A percentile compares a stretch with the other conserved stretches of the same genome.
Evolutionary conservation across 768 basidiomycete species (phyloP).

Genomic region (Daedaleopsis nitida): DNA sequence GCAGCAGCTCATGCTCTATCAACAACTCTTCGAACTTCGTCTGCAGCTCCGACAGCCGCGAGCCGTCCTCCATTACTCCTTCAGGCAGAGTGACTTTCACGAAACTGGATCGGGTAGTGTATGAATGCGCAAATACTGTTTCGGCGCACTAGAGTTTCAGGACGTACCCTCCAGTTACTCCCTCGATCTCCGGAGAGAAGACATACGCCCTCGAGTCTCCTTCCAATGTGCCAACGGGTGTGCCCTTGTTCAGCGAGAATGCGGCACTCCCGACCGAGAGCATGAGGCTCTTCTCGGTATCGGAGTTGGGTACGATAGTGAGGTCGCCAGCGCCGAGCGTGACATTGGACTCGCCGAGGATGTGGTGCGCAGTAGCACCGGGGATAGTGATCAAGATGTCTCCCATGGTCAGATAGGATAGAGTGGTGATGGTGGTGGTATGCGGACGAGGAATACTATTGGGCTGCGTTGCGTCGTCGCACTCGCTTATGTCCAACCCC

Average conservation of each 20-base stretch:
- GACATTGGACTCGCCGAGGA: conserved; percentile 21
- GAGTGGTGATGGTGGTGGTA: neutral
- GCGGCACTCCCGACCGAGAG: conserved; percentile 22
- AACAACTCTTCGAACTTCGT: conserved; percentile 29
- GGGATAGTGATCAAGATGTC: conserved; percentile 22
- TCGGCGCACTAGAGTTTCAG: neutral
- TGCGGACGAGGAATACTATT: neutral
- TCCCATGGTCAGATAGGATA: neutral
- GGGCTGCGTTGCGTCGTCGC: neutral
- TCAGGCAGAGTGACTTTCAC: conserved; percentile 25
- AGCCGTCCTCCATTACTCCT: conserved; percentile 15
- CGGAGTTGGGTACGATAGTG: conserved; percentile 14
- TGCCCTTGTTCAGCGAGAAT: conserved; percentile 22
- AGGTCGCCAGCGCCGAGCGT: conserved; percentile 28
- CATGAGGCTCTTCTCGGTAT: neutral
- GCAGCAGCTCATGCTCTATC: conserved; percentile 25
- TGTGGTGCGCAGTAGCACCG: conserved; percentile 21
- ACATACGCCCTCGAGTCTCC: conserved; percentile 23
- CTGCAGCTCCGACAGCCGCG: conserved; percentile 18
- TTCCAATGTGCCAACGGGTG: conserved; percentile 25
- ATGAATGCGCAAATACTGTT: neutral
- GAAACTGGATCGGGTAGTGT: conserved; percentile 13
- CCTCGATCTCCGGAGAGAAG: conserved; percentile 26
- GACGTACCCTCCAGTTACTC: conserved; percentile 20
- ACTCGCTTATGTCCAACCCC: too few relatives aligned